Conservation (phyloP, 176 grass and related monocot species). For the barley (Hordeum vulgare) region MorexV3_pseudomolecules_assembly NC_058521.1:17422456-17422955, state of each 20-base stretch:
- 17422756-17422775: conserved; percentile 88
- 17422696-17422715: neutral
- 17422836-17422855: conserved; percentile 66
- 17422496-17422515: neutral
- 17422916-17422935: neutral
- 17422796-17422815: conserved; percentile 66
- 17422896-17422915: neutral
- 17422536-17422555: neutral
- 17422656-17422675: neutral
- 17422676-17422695: neutral
- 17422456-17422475: neutral
- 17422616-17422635: neutral
- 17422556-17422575: neutral
- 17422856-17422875: conserved; percentile 19
- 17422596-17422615: neutral
- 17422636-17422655: neutral
- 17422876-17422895: neutral
- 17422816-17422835: conserved; percentile 70
- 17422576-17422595: neutral
- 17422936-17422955: neutral
- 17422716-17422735: neutral
- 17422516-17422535: neutral
- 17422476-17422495: neutral
- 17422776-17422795: conserved; percentile 99
- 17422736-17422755: neutral